A percentile compares a stretch with the other conserved stretches of the same genome.
phyloP scores from a whole-genome alignment of 1,284 basidiomycete species.

The Kwoniella shivajii region DNA sequence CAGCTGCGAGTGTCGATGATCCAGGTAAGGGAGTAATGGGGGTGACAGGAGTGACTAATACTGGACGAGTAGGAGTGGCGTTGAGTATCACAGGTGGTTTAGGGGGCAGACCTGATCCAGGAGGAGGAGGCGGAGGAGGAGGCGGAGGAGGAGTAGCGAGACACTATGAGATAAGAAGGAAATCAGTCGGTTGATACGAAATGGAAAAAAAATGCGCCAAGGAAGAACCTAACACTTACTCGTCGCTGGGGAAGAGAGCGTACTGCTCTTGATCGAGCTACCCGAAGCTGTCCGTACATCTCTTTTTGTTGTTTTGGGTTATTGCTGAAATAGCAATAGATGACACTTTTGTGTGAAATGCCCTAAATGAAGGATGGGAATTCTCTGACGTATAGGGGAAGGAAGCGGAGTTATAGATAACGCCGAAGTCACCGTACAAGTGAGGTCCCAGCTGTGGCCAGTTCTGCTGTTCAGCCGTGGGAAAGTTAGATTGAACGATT shows the following conservation, averaged over 20 bases:
- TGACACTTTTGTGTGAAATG: no score
- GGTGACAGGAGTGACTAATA: slow-evolving; percentile 22
- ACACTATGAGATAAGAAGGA: slow-evolving; percentile 23
- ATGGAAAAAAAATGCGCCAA: not conserved
- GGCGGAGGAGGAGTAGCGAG: slow-evolving; percentile 33
- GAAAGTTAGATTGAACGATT: not conserved
- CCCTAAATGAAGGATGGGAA: no score
- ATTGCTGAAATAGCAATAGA: no score
- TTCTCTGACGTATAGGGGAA: no score
- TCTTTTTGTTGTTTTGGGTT: slow-evolving; percentile 1
- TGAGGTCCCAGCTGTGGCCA: not conserved
- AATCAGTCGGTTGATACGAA: not conserved
- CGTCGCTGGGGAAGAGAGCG: slow-evolving; percentile 36
- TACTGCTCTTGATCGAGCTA: slow-evolving; percentile 31
- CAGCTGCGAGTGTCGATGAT: slow-evolving; percentile 24
- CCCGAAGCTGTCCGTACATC: slow-evolving; percentile 42
- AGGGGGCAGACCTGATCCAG: slow-evolving; percentile 10
- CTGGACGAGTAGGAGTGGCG: slow-evolving; percentile 27
- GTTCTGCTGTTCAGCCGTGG: not conserved
- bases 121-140: slow-evolving; percentile 26
- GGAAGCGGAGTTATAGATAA: not conserved
- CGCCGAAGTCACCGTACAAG: not conserved
- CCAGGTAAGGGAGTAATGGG: slow-evolving; percentile 31
- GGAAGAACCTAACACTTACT: slow-evolving; percentile 24
- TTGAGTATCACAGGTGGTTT: slow-evolving; percentile 25